These are phyloP conservation scores for Verticillium nonalfalfae DNA, from an alignment of 2,329 filamentous ascomycete genomes.

Conservation along the genomic window DNA sequence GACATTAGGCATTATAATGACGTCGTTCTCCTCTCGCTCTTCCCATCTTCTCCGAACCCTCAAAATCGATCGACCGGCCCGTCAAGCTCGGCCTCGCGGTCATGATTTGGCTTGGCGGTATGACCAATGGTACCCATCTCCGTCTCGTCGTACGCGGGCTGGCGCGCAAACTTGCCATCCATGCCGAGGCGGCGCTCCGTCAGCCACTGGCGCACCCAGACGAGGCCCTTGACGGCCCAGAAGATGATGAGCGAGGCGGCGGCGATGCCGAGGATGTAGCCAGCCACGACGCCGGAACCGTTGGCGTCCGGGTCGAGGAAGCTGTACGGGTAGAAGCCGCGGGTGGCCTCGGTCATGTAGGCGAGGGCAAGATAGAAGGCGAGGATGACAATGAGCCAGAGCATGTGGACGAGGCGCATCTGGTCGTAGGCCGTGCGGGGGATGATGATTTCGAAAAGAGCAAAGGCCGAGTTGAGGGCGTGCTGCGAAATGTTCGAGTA, in stretches of 20 bases:
- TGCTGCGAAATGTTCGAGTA: slow-evolving; percentile 71
- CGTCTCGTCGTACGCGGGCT: background rate
- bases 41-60: background rate
- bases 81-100: background rate
- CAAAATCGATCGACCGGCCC: background rate
- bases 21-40: background rate
- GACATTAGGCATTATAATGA: background rate
- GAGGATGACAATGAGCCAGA: slow-evolving; percentile 63
- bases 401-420: slow-evolving; percentile 54
- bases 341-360: slow-evolving; percentile 63
- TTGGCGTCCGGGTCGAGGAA: slow-evolving; percentile 62
- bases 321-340: slow-evolving; percentile 69
- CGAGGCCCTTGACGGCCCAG: slow-evolving; percentile 38
- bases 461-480: slow-evolving; percentile 65
- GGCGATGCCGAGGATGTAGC: slow-evolving; percentile 56
- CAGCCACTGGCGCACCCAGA: slow-evolving; percentile 43
- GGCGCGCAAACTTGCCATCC: slow-evolving; percentile 32
- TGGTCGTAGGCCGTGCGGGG: slow-evolving; percentile 55
- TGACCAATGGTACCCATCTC: slow-evolving; percentile 9
- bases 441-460: slow-evolving; percentile 68
- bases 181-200: slow-evolving; percentile 39
- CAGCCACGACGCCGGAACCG: slow-evolving; percentile 51
- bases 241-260: slow-evolving; percentile 48
- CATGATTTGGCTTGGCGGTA: background rate
- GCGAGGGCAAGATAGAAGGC: slow-evolving; percentile 67